These are phyloP conservation scores for Hansenula sp. DNA, from an alignment of 1,139 yeast species.

Conservation along the genomic window DNA sequence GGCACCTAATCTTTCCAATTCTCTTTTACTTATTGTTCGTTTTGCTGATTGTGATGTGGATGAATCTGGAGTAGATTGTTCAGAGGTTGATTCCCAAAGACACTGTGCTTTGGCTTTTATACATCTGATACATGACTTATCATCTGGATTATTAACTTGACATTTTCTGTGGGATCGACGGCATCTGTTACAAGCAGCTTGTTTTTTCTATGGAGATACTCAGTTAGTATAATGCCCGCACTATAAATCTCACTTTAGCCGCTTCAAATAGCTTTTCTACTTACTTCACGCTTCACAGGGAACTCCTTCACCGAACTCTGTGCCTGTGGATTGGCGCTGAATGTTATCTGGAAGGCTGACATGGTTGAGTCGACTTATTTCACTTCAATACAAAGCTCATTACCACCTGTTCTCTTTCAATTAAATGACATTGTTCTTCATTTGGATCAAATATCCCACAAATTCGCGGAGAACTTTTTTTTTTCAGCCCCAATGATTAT, in stretches of 20 bases:
- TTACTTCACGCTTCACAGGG: neutral
- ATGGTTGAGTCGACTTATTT: no score
- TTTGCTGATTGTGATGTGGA: neutral
- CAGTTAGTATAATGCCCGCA: neutral
- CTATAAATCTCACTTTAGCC: no score
- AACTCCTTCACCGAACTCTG: neutral
- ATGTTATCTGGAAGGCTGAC: neutral
- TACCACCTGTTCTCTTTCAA: no score
- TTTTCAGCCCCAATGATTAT: no score
- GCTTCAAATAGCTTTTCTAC: no score
- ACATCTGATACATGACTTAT: neutral
- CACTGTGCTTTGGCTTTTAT: neutral
- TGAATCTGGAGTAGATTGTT: neutral
- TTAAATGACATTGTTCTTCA: no score
- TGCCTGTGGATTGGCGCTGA: neutral
- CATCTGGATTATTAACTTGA: neutral
- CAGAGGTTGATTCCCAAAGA: neutral
- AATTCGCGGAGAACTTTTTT: no score
- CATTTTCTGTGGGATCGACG: slow-evolving; percentile 4
- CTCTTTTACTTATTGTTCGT: no score
- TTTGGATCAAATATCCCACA: no score
- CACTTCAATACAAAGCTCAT: no score
- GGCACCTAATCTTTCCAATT: no score
- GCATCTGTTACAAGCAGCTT: slow-evolving; percentile 1
- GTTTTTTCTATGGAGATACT: neutral